These are phyloP conservation scores for Neurospora sp. DNA, from an alignment of 495 filamentous ascomycete species.

Conservation along the genomic window DNA sequence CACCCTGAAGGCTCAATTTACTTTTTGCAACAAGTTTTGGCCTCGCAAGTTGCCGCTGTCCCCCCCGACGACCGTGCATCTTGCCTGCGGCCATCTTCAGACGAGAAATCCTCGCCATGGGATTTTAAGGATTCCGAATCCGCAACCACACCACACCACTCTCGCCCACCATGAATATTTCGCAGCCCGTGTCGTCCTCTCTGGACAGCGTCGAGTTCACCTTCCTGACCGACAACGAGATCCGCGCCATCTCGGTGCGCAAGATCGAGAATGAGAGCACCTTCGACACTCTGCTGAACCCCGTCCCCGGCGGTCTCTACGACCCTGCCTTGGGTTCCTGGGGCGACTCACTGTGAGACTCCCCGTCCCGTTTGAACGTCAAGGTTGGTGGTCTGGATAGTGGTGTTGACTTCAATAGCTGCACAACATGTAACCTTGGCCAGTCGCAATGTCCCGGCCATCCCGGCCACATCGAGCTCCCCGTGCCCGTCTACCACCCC, in stretches of 20 bases:
- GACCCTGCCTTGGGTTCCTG: conserved; percentile 90
- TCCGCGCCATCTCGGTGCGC: conserved; percentile 82
- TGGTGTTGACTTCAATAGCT: conserved; percentile 41
- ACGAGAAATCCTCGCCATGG: background rate
- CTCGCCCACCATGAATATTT: conserved; percentile 59
- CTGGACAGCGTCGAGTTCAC: conserved; percentile 85
- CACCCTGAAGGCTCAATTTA: background rate
- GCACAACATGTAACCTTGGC: conserved; percentile 77
- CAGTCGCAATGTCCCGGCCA: conserved; percentile 81
- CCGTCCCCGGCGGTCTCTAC: conserved; percentile 80
- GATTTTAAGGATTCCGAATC: background rate
- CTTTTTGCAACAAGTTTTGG: background rate
- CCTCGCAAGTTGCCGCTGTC: background rate
- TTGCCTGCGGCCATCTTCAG: background rate
- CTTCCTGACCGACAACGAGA: conserved; percentile 68
- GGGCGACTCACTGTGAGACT: conserved; percentile 64
- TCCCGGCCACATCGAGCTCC: conserved; percentile 88
- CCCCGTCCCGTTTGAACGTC: background rate
- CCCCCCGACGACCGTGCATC: background rate
- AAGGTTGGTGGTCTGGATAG: background rate
- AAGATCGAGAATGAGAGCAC: conserved; percentile 81
- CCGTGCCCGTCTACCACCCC: conserved; percentile 84
- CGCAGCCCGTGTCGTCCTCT: conserved; percentile 75
- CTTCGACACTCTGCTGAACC: conserved; percentile 79
- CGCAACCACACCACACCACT: background rate